Evolutionary conservation across 805 yeast species (phyloP), one percentile per base, ranked within the genome.

Genomic region (Grigorovia transvaalensis): DNA sequence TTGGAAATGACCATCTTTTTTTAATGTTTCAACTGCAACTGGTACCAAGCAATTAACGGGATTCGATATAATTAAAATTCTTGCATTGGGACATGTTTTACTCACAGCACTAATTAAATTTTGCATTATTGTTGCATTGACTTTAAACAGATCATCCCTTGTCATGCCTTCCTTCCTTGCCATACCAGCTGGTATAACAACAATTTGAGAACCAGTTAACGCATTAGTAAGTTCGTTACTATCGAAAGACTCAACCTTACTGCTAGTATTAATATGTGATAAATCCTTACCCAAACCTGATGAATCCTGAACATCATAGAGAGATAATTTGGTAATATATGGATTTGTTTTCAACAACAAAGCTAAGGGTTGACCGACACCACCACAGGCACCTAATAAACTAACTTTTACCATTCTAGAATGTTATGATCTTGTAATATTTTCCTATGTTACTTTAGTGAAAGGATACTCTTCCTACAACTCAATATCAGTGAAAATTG

Each of bases 161-260:
- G 91, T 82, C 91, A 85, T 85, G 63, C 93, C 93, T 57, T 90
- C 90, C 71, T 85, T 85, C 75, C 93, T 80, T 69, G 93, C 91
- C 54, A 85, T 88, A 74, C 93, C 93, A 46, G 93, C 93, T 60
- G 91, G 90, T 68, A 90, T 87, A 53, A 90, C 79, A 50, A 90
- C 90, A 54, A 90, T 82, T 62, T 89, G 95, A 50, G 96, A 80
- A 49, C 83, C 89, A 49, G 77, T 72, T 61, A 90, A 74, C 17
- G 96, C 95, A 52, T 72, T 74, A 54, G 74, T 73, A 57, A 90
- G 73, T 54, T 76, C 73, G 57, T 88, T 73, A 38, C 86, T 86
- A 58, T 78, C 84, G 60, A 86, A 78, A 77, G 64, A 88, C 80
- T 56, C 72, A 74, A 63, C 82, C 81, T 74, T 73, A 53, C 88